Evolutionary conservation across 345 rosid species (phyloP).

Genomic region (Syzygium oleosum): DNA sequence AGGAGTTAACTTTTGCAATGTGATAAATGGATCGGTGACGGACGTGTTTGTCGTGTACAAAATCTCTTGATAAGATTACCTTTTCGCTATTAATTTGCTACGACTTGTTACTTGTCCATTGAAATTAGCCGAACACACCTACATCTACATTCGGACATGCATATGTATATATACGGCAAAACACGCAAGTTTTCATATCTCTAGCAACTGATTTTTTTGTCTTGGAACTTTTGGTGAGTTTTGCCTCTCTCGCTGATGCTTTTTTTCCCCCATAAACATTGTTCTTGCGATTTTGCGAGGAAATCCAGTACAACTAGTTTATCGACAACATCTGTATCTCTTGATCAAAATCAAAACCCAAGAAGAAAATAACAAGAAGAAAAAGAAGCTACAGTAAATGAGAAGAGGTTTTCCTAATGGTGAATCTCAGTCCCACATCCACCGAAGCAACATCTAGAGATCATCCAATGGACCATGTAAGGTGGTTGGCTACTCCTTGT

Average conservation of each 20-base stretch:
- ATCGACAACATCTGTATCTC: no score
- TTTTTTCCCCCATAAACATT: neutral
- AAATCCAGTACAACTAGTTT: neutral
- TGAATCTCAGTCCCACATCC: neutral
- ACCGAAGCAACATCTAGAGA: neutral
- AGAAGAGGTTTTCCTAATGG: neutral
- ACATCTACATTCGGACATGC: neutral
- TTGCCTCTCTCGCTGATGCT: neutral
- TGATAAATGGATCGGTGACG: neutral
- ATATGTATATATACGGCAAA: neutral
- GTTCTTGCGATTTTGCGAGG: neutral
- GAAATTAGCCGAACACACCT: neutral
- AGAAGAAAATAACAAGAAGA: no score
- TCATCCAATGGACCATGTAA: neutral
- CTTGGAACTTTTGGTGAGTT: neutral
- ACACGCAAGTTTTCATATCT: neutral
- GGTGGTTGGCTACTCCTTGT: neutral
- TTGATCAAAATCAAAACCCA: no score
- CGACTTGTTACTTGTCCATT: neutral
- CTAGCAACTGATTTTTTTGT: neutral
- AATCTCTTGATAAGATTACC: neutral
- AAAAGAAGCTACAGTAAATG: neutral
- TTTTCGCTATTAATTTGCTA: neutral
- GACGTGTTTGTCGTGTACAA: neutral
- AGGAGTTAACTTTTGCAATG: neutral